Evolutionary conservation across 805 yeast species (phyloP), one percentile per base, ranked within the genome.

Genomic region (Peterozyma toletana): DNA sequence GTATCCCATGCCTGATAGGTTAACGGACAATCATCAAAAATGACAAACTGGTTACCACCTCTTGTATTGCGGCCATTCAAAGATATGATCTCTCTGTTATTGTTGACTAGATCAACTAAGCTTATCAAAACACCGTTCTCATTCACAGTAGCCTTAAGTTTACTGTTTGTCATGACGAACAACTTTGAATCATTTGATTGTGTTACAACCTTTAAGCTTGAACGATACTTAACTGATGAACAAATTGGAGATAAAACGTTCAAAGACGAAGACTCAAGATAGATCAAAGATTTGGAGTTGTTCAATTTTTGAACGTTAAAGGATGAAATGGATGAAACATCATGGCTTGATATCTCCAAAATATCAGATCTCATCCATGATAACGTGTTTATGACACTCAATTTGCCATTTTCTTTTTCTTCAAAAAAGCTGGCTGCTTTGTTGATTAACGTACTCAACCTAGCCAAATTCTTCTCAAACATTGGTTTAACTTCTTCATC

Each of bases 1-100:
- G 98, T 91, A 59, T 91, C 99, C 99, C 99, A 91, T 1, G 98
- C 98, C 38, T 88, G 96, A 80, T 81, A 91, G 45, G 75, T 82
- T 55, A 87, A 68, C 9, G 99, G 99, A 49, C 87, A 85, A 59
- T 93, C 99, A 51, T 90, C 90, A 55, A 85, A 85, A 45, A 93
- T 57, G 1, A 88, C 79, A 50, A 79, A 80, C 60, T 86, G 95
- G 54, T 89, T 88, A 14, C 90, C 96, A 35, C 87, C 88, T 14
- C 64, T 53, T 10, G 73, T 65, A 51, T 79, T 80, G 5, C 83
- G 80, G 5, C 82, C 78, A 1, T 73, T 63, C 4, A 71, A 48
- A 47, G 84, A 87, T 43, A 93, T 68, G 17, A 84, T 74, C 58
- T 91, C 95, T 11, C 89, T 67, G 44, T 68, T 68, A 7, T 64